Evolutionary conservation across 208 protist genomes (phyloP).

Genomic region (Acanthamoeba sp.): DNA sequence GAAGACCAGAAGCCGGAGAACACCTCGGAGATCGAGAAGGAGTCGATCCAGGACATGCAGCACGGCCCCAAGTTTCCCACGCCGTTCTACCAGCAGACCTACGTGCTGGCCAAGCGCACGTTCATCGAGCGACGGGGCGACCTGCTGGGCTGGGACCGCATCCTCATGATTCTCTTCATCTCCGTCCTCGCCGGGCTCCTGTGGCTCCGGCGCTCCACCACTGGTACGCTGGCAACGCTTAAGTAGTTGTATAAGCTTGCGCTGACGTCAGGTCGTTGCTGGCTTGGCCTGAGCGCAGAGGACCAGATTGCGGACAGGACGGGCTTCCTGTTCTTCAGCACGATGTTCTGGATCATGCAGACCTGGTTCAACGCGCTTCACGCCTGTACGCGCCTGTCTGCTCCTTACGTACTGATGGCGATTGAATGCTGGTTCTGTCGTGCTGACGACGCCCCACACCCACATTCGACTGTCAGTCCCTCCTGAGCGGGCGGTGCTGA

Average conservation of each 20-base stretch:
- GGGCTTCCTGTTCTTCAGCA: constrained; percentile 78
- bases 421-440: too few relatives aligned
- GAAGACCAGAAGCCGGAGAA: not conserved
- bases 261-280: not conserved
- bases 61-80: constrained; percentile 6
- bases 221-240: not conserved
- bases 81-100: constrained; percentile 70
- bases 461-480: constrained; percentile 31
- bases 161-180: constrained; percentile 74
- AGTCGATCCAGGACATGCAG: not conserved
- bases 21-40: not conserved
- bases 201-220: constrained; percentile 65
- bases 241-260: not conserved
- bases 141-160: constrained; percentile 22
- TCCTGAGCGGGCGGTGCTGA: constrained; percentile 74
- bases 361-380: constrained; percentile 66
- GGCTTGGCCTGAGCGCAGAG: not conserved
- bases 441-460: too few relatives aligned
- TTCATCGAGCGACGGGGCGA: constrained; percentile 76
- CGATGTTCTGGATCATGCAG: constrained; percentile 79
- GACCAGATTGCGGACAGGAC: not conserved
- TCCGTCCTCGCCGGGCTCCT: constrained; percentile 76
- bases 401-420: too few relatives aligned
- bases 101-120: constrained; percentile 61
- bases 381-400: constrained; percentile 2